phyloP scores from a whole-genome alignment of 108 stramenopile species.

The Skeletonema potamos region DNA sequence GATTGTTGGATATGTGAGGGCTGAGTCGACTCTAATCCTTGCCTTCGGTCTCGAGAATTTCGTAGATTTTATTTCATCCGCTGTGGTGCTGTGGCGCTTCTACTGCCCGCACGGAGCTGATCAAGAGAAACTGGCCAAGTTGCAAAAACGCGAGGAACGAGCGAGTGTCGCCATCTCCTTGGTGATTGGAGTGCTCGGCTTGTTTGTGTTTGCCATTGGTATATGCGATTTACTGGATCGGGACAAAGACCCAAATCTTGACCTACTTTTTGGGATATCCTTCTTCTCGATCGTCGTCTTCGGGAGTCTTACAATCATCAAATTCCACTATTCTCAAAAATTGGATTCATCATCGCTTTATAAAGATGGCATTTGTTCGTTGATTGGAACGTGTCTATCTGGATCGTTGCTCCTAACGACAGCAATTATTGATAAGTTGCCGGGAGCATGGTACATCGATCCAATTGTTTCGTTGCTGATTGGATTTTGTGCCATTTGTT shows the following conservation, averaged over 20 bases:
- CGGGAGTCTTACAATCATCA: slow-evolving; percentile 63
- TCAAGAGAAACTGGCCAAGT: slow-evolving; percentile 43
- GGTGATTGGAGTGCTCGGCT: slow-evolving; percentile 63
- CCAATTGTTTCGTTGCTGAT: slow-evolving; percentile 66
- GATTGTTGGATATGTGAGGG: slow-evolving; percentile 44
- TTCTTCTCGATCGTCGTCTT: slow-evolving; percentile 53
- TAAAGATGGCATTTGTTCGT: slow-evolving; percentile 79
- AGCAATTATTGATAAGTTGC: slow-evolving; percentile 49
- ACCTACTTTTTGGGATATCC: slow-evolving; percentile 44
- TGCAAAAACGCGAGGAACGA: slow-evolving; percentile 64
- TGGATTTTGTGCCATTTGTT: slow-evolving; percentile 55
- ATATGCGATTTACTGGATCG: slow-evolving; percentile 50
- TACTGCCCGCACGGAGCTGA: slow-evolving; percentile 54
- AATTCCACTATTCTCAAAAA: slow-evolving; percentile 63
- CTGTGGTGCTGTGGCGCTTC: slow-evolving; percentile 80
- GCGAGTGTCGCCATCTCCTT: slow-evolving; percentile 74
- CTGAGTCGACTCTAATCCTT: slow-evolving; percentile 63
- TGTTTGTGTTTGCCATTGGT: slow-evolving; percentile 51
- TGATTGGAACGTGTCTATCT: slow-evolving; percentile 70
- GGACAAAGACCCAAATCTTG: slow-evolving; percentile 30
- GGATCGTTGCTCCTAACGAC: slow-evolving; percentile 67
- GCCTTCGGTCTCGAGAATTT: slow-evolving; percentile 79
- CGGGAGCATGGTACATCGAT: slow-evolving; percentile 70
- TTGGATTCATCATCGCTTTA: slow-evolving; percentile 58
- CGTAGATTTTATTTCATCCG: slow-evolving; percentile 68